A percentile compares a stretch with the other conserved stretches of the same genome.
Conservation (phyloP, 2,329 filamentous ascomycete genomes). For the Colletotrichum tamarilloi region DNA sequence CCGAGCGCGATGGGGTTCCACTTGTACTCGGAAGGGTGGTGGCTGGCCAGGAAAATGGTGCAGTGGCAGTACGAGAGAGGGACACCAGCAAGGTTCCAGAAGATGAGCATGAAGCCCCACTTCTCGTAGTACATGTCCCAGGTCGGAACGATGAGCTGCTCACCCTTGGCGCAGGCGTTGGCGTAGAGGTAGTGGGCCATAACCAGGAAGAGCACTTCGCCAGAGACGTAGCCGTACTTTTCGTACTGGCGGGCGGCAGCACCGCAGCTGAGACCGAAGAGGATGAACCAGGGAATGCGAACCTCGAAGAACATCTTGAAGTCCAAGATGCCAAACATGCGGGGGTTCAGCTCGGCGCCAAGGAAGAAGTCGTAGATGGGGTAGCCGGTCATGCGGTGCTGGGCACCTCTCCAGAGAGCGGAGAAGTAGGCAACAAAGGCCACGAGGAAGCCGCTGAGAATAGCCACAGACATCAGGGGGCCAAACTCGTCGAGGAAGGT, state of each 20-base stretch:
- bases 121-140: conserved; percentile 99
- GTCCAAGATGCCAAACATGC: conserved; percentile 82
- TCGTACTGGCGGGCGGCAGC: conserved; percentile 87
- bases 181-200: conserved; percentile 94
- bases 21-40: conserved; percentile 79
- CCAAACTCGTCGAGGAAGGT: conserved; percentile 96
- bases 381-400: conserved; percentile 93
- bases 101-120: conserved; percentile 97
- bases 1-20: conserved; percentile 78
- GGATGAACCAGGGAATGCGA: conserved; percentile 90
- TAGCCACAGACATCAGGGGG: conserved; percentile 90
- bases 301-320: conserved; percentile 99
- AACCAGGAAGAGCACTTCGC: conserved; percentile 85
- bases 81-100: conserved; percentile 95
- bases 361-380: conserved; percentile 94
- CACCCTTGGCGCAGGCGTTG: conserved; percentile 91
- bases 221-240: conserved; percentile 84
- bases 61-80: conserved; percentile 94
- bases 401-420: conserved; percentile 79
- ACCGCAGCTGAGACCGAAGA: conserved; percentile 81
- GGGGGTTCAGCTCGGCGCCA: conserved; percentile 89
- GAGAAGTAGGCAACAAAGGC: conserved; percentile 88
- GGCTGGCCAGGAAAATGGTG: conserved; percentile 89
- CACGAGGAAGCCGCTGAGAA: conserved; percentile 88
- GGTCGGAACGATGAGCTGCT: conserved; percentile 89